phyloP scores from a whole-genome alignment of 805 yeast genomes.

The Pichia rugopelliculosa region DNA sequence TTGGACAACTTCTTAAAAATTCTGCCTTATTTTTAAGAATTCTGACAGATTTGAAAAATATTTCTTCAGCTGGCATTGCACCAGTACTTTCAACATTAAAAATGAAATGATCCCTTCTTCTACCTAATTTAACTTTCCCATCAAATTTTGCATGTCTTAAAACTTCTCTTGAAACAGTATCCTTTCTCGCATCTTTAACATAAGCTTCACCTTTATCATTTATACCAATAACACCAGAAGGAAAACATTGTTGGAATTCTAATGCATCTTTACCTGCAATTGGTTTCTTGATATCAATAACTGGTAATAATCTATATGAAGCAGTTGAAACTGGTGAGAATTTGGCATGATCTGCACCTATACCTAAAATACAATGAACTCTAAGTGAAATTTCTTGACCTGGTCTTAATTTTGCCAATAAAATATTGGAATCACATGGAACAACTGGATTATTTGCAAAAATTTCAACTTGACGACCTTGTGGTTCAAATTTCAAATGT shows the following conservation, averaged over 20 bases:
- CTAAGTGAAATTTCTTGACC: constrained; percentile 91
- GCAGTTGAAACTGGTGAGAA: constrained; percentile 97
- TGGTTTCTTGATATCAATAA: constrained; percentile 66
- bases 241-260: constrained; percentile 83
- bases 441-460: constrained; percentile 62
- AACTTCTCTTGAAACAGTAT: constrained; percentile 95
- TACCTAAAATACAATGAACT: constrained; percentile 85
- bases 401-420: constrained; percentile 89
- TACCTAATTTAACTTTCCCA: constrained; percentile 84
- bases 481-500: constrained; percentile 85
- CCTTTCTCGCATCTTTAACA: constrained; percentile 86
- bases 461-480: constrained; percentile 72
- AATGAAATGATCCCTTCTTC: constrained; percentile 87
- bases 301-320: constrained; percentile 87
- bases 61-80: constrained; percentile 95
- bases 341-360: constrained; percentile 90
- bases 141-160: constrained; percentile 87
- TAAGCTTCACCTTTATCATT: constrained; percentile 60
- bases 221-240: constrained; percentile 84
- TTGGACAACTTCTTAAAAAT: constrained; percentile 71
- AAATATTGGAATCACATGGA: constrained; percentile 81
- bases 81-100: constrained; percentile 94
- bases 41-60: constrained; percentile 83
- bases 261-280: constrained; percentile 70
- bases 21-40: constrained; percentile 80